These are phyloP conservation scores for Dactylonectria estremocensis DNA, from an alignment of 2,329 filamentous ascomycete genomes.

Conservation along the genomic window DNA sequence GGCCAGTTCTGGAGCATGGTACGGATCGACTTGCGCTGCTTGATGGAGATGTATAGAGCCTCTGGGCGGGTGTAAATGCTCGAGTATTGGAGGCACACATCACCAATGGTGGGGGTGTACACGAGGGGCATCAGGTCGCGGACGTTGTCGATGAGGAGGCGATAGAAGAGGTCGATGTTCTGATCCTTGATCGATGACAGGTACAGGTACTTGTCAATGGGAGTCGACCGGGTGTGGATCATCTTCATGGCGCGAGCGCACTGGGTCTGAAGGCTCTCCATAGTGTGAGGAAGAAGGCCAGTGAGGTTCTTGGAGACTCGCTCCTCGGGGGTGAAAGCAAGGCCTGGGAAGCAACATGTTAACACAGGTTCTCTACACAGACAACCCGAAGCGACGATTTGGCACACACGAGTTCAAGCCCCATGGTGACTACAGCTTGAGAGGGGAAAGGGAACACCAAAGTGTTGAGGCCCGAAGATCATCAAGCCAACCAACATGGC, in stretches of 20 bases:
- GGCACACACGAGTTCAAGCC: neutral
- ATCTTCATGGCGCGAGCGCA: conserved; percentile 80
- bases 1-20: conserved; percentile 96
- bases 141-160: conserved; percentile 83
- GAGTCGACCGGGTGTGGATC: conserved; percentile 77
- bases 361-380: conserved; percentile 18
- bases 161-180: conserved; percentile 87
- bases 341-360: conserved; percentile 60
- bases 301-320: conserved; percentile 76
- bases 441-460: neutral
- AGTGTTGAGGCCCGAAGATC: conserved; percentile 11
- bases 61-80: conserved; percentile 96
- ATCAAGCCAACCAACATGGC: conserved; percentile 30
- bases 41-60: conserved; percentile 95
- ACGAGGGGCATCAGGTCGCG: conserved; percentile 87
- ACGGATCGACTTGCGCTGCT: conserved; percentile 91
- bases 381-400: neutral
- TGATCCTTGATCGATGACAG: conserved; percentile 81
- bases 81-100: conserved; percentile 96
- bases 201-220: conserved; percentile 88
- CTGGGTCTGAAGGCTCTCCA: conserved; percentile 73
- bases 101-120: conserved; percentile 92
- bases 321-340: conserved; percentile 76
- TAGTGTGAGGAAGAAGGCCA: conserved; percentile 75
- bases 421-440: neutral